Evolutionary conservation across 371 early-diverging fungal species (phyloP), one percentile per base, ranked within the genome.

Genomic region (Syncephalastrum racemosum): DNA sequence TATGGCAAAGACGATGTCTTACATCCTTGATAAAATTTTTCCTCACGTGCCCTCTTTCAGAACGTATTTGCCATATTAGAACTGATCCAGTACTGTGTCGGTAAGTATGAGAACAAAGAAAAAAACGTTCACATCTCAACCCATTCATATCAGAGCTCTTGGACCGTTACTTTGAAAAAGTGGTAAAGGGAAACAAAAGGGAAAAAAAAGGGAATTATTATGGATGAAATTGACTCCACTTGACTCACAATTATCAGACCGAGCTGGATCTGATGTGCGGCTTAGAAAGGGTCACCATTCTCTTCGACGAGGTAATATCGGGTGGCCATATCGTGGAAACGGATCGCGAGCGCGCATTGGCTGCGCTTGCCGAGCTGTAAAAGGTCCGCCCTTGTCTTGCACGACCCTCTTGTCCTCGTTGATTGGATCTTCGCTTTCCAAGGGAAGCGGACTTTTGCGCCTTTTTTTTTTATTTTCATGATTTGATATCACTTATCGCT

Each of bases 251-350:
- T 8, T 31, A 31, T 31, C 10, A 75, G 75, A 73, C 76, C 41
- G 81, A 80, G 62, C 56, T 80, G 42, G 81, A 80, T 64, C 62
- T 80, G 50, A 58, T 80, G 60, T 80, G 74, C 60, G 71, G 70
- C 52, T 53, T 78, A 46, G 73, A 78, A 65, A 74, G 73, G 50
- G 68, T 76, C 23, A 78, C 78, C 60, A 67, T 76, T 61, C 70
- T 78, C 65, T 55, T 77, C 50, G 77, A 80, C 50, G 81, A 80
- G 48, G 67, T 73, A 22, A 39, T 80, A n/a, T 57, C 71, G 23
- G 68, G 78, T 56, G 79, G 81, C 8, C 23, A 60, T 36, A 55
- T 77, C 10, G 47, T 63, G 46, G 81, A 80, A 41, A 58, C 64
- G 55, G 54, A 63, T 50, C 58, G 50, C 44, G 64, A 44, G 7